Evolutionary conservation across 192 early-diverging fungal genomes (phyloP).

Genomic region (Linnemannia schmuckeri): DNA sequence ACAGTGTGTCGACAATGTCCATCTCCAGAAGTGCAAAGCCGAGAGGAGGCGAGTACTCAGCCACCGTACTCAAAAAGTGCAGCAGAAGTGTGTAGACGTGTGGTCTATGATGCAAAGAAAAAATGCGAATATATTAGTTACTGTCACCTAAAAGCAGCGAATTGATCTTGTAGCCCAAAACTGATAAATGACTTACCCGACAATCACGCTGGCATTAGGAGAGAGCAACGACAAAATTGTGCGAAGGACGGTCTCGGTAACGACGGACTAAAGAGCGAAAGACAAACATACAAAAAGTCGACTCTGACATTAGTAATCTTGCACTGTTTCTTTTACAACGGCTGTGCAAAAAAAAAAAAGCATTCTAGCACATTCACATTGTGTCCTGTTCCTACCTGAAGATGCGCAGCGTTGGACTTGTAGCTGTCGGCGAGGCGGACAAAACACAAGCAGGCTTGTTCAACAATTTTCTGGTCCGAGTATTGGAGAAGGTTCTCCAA

Average conservation of each 20-base stretch:
- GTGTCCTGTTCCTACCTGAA: slow-evolving; percentile 25
- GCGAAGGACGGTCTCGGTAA: slow-evolving; percentile 68
- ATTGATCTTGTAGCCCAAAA: background rate
- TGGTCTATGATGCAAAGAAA: slow-evolving; percentile 14
- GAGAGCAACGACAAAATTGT: slow-evolving; percentile 69
- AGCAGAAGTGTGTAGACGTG: slow-evolving; percentile 68
- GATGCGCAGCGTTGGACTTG: slow-evolving; percentile 61
- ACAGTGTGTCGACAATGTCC: slow-evolving; percentile 60
- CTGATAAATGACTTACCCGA: slow-evolving; percentile 20
- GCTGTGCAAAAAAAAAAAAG: background rate
- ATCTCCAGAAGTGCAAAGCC: slow-evolving; percentile 57
- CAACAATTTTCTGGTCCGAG: slow-evolving; percentile 80
- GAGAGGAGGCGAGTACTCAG: slow-evolving; percentile 67
- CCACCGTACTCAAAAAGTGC: slow-evolving; percentile 66
- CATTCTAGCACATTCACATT: background rate
- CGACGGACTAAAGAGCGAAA: slow-evolving; percentile 65
- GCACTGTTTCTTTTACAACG: background rate
- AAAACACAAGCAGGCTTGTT: slow-evolving; percentile 75
- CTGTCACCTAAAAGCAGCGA: background rate
- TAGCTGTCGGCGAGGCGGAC: slow-evolving; percentile 75
- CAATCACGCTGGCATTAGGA: slow-evolving; percentile 54
- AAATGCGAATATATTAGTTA: background rate
- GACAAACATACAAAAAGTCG: background rate
- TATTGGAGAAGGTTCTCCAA: slow-evolving; percentile 78
- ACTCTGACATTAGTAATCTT: background rate